Evolutionary conservation across 1,284 basidiomycete genomes (phyloP).

Genomic region (Cronartium quercuum): DNA sequence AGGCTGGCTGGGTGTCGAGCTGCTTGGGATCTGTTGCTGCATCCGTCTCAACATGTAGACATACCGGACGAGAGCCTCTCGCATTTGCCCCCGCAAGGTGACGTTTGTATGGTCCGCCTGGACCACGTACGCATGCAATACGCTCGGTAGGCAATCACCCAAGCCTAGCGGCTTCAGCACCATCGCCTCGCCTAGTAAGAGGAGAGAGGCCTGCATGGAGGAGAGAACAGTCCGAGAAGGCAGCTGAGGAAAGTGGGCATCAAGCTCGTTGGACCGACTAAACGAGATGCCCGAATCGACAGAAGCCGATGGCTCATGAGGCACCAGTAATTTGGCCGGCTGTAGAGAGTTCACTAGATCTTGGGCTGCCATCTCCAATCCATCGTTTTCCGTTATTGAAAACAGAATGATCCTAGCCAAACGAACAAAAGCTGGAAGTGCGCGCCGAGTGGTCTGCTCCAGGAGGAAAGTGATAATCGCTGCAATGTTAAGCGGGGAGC

Average conservation of each 20-base stretch:
- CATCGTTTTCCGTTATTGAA: conserved; percentile 20
- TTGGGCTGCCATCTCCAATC: conserved; percentile 5
- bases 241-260: conserved; percentile 21
- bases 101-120: conserved; percentile 35
- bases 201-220: conserved; percentile 33
- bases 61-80: conserved; percentile 25
- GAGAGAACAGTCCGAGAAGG: conserved; percentile 27
- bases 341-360: conserved; percentile 20
- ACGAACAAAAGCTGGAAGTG: conserved; percentile 14
- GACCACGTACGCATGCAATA: conserved; percentile 34
- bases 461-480: conserved; percentile 29
- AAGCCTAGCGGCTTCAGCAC: conserved; percentile 19
- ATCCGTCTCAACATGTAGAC: conserved; percentile 22
- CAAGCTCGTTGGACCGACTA: conserved; percentile 17
- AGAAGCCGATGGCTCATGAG: neutral
- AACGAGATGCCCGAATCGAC: neutral
- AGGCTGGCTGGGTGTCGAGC: neutral
- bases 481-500: conserved; percentile 9
- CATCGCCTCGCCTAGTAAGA: conserved; percentile 31
- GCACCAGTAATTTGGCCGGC: conserved; percentile 27
- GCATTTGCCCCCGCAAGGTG: conserved; percentile 23
- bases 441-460: conserved; percentile 20
- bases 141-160: conserved; percentile 18
- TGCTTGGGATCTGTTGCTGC: neutral
- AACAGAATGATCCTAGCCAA: conserved; percentile 21